Evolutionary conservation across 768 basidiomycete genomes (phyloP).

Genomic region (Mrakia blollopis): DNA sequence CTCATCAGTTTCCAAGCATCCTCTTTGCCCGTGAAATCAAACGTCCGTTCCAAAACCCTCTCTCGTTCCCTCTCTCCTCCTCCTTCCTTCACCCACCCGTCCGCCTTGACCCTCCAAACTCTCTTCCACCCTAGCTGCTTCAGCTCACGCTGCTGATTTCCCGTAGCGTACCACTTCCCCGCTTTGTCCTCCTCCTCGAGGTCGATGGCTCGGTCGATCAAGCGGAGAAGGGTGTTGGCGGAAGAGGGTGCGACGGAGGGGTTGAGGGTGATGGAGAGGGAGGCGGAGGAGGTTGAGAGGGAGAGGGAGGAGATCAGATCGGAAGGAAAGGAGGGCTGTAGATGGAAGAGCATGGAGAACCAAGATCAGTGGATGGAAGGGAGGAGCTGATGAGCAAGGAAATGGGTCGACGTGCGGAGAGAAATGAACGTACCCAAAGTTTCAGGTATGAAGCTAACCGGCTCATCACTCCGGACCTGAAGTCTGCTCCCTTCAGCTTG

Average conservation of each 20-base stretch:
- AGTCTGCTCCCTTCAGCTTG: too few relatives aligned
- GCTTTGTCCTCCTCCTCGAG: background rate
- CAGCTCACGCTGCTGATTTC: background rate
- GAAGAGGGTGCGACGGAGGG: background rate
- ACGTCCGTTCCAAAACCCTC: background rate
- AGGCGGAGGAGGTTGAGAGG: background rate
- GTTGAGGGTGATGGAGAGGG: background rate
- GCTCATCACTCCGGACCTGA: too few relatives aligned
- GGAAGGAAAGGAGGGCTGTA: background rate
- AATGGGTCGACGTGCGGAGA: too few relatives aligned
- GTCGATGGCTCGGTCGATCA: background rate
- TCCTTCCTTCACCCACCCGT: background rate
- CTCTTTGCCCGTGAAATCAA: background rate
- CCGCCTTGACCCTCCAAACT: background rate
- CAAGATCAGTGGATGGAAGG: too few relatives aligned
- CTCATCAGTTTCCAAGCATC: background rate
- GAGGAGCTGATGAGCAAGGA: too few relatives aligned
- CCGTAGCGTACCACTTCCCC: background rate
- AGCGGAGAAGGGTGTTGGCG: background rate
- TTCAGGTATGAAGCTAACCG: too few relatives aligned
- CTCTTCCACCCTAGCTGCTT: background rate
- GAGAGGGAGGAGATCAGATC: background rate
- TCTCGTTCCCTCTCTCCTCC: background rate
- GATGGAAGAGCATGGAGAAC: background rate
- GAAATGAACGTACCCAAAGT: too few relatives aligned